Conservation (phyloP, 2,329 filamentous ascomycete genomes). For the Alternaria panax region DNA sequence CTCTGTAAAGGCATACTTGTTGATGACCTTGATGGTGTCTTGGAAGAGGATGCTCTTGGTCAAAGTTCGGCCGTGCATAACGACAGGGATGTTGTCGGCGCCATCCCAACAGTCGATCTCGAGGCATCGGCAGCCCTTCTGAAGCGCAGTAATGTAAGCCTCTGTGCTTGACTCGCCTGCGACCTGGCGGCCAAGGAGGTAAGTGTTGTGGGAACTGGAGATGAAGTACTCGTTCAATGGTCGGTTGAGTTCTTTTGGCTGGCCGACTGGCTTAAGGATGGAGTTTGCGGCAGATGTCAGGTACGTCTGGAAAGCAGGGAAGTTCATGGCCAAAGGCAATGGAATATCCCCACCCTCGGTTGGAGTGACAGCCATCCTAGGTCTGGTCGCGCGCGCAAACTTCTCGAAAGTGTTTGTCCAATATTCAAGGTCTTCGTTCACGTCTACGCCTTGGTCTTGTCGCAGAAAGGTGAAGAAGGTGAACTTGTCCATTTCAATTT, state of each 20-base stretch:
- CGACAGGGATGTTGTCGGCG: conserved; percentile 81
- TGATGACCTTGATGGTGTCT: conserved; percentile 91
- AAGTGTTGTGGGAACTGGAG: conserved; percentile 98
- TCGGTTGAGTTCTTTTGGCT: conserved; percentile 72
- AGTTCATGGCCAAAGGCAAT: conserved; percentile 70
- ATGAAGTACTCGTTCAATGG: conserved; percentile 98
- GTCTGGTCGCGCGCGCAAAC: conserved; percentile 58
- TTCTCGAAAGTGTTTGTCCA: conserved; percentile 79
- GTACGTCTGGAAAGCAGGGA: conserved; percentile 74
- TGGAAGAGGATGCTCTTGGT: conserved; percentile 88
- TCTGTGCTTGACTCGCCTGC: conserved; percentile 91
- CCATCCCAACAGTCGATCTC: conserved; percentile 99
- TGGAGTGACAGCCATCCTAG: conserved; percentile 51
- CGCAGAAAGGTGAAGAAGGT: conserved; percentile 81
- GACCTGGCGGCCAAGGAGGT: conserved; percentile 89
- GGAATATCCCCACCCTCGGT: conserved; percentile 40
- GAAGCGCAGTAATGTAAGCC: conserved; percentile 88
- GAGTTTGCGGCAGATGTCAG: conserved; percentile 64
- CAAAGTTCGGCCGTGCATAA: conserved; percentile 88
- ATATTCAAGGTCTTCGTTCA: conserved; percentile 67
- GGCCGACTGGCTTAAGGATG: conserved; percentile 67
- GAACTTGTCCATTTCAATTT: conserved; percentile 69
- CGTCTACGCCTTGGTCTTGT: conserved; percentile 76
- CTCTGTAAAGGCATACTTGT: conserved; percentile 89
- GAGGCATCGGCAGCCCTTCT: conserved; percentile 90